A percentile compares a stretch with the other conserved stretches of the same genome.
Evolutionary conservation across 2,329 filamentous ascomycete species (phyloP).

Genomic region (Teratosphaeria epicoccoides): DNA sequence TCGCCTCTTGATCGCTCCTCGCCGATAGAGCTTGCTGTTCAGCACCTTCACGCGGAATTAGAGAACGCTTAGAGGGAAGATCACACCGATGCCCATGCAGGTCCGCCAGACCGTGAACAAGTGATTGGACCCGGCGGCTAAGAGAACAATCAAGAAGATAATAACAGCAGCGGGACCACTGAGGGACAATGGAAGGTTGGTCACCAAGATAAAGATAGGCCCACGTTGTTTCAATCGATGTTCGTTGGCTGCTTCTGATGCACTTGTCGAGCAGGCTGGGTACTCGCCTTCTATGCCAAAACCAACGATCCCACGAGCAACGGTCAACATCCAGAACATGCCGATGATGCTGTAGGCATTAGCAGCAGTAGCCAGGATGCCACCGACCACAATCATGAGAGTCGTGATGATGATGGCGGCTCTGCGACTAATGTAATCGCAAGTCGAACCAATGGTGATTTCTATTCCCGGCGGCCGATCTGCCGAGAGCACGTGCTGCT

Average conservation of each 20-base stretch:
- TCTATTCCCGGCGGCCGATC: neutral
- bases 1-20: conserved; percentile 42
- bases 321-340: conserved; percentile 45
- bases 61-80: conserved; percentile 40
- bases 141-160: conserved; percentile 31
- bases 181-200: conserved; percentile 15
- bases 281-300: conserved; percentile 39
- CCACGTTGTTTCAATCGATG: conserved; percentile 23
- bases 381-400: conserved; percentile 36
- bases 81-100: conserved; percentile 35
- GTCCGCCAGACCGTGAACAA: conserved; percentile 32
- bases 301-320: conserved; percentile 37
- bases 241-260: conserved; percentile 42
- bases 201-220: conserved; percentile 18
- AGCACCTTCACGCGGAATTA: conserved; percentile 47
- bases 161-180: conserved; percentile 16
- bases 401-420: conserved; percentile 38
- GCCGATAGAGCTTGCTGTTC: conserved; percentile 42
- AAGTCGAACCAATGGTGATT: conserved; percentile 22
- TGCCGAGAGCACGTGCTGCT: neutral
- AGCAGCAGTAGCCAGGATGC: conserved; percentile 32
- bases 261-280: conserved; percentile 37
- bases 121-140: conserved; percentile 21
- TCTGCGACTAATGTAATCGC: conserved; percentile 38
- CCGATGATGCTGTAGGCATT: neutral